Evolutionary conservation across 805 yeast genomes (phyloP).

Genomic region (Spathaspora sp.): DNA sequence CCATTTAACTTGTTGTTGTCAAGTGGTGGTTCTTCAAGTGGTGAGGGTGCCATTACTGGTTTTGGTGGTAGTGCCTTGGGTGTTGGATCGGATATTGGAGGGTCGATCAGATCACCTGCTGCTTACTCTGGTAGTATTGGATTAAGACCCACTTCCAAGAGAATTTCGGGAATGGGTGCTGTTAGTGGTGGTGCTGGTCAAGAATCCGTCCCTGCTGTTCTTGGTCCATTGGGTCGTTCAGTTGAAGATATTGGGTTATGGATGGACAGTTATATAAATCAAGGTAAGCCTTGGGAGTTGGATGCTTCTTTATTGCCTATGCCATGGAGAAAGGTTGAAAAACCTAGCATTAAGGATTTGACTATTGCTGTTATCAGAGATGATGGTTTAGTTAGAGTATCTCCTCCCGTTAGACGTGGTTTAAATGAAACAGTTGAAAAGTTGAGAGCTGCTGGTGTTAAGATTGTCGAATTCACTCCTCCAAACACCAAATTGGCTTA

Average conservation of each 20-base stretch:
- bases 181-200: conserved; percentile 59
- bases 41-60: conserved; percentile 41
- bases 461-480: conserved; percentile 53
- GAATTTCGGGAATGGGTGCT: conserved; percentile 38
- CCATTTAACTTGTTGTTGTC: conserved; percentile 37
- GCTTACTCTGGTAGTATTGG: conserved; percentile 41
- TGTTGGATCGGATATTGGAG: conserved; percentile 43
- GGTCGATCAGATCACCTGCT: conserved; percentile 42
- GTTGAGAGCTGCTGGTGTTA: conserved; percentile 56
- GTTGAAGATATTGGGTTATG: conserved; percentile 65
- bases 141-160: conserved; percentile 37
- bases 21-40: conserved; percentile 43
- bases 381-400: conserved; percentile 63
- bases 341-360: conserved; percentile 38
- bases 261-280: conserved; percentile 59
- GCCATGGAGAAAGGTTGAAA: conserved; percentile 49
- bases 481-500: conserved; percentile 56
- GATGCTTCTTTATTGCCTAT: conserved; percentile 48
- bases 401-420: conserved; percentile 61
- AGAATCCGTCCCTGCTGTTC: conserved; percentile 61
- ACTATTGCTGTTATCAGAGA: conserved; percentile 62
- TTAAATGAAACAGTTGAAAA: conserved; percentile 51
- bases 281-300: conserved; percentile 60
- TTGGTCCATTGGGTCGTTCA: conserved; percentile 65
- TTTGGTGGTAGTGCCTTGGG: conserved; percentile 41